Conservation (phyloP, 2,329 filamentous ascomycete genomes). For the Paracorniculantispora psalliotae region DNA sequence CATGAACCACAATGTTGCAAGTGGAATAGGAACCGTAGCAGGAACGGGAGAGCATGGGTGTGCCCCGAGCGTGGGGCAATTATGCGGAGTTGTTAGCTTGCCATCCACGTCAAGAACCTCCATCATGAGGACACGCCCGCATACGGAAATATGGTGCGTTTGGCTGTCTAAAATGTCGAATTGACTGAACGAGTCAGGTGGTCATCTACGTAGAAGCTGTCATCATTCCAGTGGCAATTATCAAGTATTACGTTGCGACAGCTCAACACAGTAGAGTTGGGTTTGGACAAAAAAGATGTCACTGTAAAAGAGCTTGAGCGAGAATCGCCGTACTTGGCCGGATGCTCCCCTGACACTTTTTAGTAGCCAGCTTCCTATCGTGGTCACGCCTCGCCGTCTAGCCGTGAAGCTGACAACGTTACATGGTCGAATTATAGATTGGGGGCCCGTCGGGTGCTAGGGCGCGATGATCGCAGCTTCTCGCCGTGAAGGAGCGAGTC, state of each 20-base stretch:
- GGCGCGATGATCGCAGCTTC: not conserved
- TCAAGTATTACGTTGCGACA: not conserved
- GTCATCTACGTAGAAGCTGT: not conserved
- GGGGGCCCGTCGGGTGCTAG: not conserved
- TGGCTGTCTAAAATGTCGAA: not conserved
- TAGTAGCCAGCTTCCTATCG: constrained; percentile 2
- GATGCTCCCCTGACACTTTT: not conserved
- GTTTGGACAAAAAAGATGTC: too few relatives aligned
- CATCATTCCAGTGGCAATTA: not conserved
- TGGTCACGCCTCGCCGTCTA: not conserved
- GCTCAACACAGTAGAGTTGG: too few relatives aligned
- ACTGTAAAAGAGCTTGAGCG: too few relatives aligned
- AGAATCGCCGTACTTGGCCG: constrained; percentile 6
- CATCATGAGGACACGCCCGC: too few relatives aligned
- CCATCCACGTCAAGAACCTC: not conserved
- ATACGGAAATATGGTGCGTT: not conserved
- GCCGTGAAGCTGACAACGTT: constrained; percentile 7
- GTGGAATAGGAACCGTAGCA: too few relatives aligned
- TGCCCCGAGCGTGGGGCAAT: not conserved
- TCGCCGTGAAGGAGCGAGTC: not conserved
- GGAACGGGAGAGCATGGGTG: not conserved
- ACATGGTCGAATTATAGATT: not conserved
- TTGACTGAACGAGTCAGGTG: not conserved
- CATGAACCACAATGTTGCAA: not conserved
- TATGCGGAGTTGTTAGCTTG: too few relatives aligned